Percentiles rank a stretch among this genome's conserved stretches.
phyloP scores from a whole-genome alignment of 768 basidiomycete genomes.

The Suillus paluster region DNA sequence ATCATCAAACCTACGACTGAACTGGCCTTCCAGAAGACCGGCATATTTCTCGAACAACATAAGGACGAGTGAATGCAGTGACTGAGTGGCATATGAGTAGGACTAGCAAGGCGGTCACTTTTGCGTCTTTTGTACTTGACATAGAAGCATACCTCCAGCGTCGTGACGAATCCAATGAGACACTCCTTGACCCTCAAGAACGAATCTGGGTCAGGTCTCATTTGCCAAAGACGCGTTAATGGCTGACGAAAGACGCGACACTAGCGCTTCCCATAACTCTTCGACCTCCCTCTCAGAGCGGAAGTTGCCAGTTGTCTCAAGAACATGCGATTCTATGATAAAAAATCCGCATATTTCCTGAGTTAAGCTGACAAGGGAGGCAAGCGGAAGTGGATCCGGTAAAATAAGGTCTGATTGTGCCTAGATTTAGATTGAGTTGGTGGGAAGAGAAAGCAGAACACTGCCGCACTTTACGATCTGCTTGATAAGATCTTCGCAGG shows the following conservation, averaged over 20 bases:
- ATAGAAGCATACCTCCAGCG: conserved; percentile 71
- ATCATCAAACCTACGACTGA: conserved; percentile 77
- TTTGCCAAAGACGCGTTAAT: conserved; percentile 73
- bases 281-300: conserved; percentile 92
- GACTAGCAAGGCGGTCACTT: conserved; percentile 51
- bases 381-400: conserved; percentile 68
- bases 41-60: conserved; percentile 91
- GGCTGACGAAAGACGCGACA: conserved; percentile 70
- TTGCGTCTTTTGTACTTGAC: not conserved
- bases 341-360: conserved; percentile 98
- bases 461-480: conserved; percentile 82
- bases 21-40: conserved; percentile 78
- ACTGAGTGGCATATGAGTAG: conserved; percentile 83
- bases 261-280: conserved; percentile 91
- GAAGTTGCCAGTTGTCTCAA: conserved; percentile 87
- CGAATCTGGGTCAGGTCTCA: conserved; percentile 79
- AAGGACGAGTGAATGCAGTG: conserved; percentile 84
- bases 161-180: conserved; percentile 86
- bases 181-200: conserved; percentile 86
- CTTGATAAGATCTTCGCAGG: conserved; percentile 90
- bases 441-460: not conserved
- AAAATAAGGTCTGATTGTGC: conserved; percentile 97
- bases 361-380: conserved; percentile 73
- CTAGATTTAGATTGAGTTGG: conserved; percentile 45
- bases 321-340: conserved; percentile 92